phyloP scores from a whole-genome alignment of 495 filamentous ascomycete genomes.

The Recurvomyces mirabilis region DNA sequence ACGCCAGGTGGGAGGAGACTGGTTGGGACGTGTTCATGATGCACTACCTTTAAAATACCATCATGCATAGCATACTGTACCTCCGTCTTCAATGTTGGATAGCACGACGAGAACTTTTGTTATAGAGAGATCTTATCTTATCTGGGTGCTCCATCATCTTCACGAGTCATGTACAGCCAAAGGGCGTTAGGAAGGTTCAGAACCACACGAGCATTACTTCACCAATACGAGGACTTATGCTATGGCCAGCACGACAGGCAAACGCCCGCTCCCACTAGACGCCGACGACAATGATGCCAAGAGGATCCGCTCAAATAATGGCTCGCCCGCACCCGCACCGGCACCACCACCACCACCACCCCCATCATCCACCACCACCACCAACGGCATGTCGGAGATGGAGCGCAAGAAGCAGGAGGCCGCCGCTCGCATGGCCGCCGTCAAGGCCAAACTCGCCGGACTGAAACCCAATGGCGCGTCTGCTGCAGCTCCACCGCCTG shows the following conservation, averaged over 20 bases:
- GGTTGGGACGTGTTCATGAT: conserved; percentile 79
- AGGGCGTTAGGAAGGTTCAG: too few species aligned
- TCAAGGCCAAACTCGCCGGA: conserved; percentile 26
- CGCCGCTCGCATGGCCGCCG: conserved; percentile 21
- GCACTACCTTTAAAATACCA: too few species aligned
- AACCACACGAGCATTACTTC: too few species aligned
- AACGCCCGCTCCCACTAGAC: conserved; percentile 48
- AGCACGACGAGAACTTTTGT: too few species aligned
- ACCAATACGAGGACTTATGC: too few species aligned
- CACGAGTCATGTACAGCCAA: too few species aligned
- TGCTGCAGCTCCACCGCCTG: conserved; percentile 36
- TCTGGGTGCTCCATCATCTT: too few species aligned
- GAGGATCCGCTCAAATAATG: conserved; percentile 48
- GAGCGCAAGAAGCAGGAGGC: conserved; percentile 15
- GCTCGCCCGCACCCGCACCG: conserved; percentile 41
- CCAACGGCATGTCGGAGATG: conserved; percentile 9
- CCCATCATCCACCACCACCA: too few species aligned
- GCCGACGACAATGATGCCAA: conserved; percentile 42
- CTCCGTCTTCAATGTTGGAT: too few species aligned
- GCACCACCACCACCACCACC: too few species aligned
- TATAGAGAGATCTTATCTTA: too few species aligned
- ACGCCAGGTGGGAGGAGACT: conserved; percentile 69
- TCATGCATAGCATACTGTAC: too few species aligned
- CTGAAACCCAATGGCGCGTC: conserved; percentile 17
- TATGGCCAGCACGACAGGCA: conserved; percentile 43